Evolutionary conservation across 73 alveolate genomes (phyloP).

Genomic region (Diophrys appendiculata): DNA sequence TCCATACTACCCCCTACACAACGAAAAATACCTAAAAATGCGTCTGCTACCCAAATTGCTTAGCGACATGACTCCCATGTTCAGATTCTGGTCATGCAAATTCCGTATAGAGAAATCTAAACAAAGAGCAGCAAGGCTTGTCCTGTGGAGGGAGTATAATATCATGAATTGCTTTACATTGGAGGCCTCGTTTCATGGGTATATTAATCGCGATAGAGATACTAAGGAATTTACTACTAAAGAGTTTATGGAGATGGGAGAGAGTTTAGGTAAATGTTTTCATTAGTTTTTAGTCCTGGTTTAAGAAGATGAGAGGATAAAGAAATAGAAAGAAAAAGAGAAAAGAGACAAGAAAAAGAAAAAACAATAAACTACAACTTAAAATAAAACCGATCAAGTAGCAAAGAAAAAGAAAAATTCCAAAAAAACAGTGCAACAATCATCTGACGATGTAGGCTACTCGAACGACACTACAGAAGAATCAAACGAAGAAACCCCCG

Average conservation of each 20-base stretch:
- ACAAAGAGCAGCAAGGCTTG: constrained; percentile 65
- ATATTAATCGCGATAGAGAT: constrained; percentile 2
- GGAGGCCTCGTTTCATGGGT: constrained; percentile 50
- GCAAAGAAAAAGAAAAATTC: no score
- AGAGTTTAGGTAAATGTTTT: no score
- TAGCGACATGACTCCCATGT: constrained; percentile 57
- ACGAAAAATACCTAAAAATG: constrained; percentile 45
- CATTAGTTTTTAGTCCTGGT: no score
- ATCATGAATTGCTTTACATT: constrained; percentile 54
- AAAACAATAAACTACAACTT: no score
- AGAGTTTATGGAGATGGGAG: constrained; percentile 1
- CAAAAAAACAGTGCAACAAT: no score
- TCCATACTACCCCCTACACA: constrained; percentile 67
- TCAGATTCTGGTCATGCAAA: constrained; percentile 63
- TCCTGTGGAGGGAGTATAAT: constrained; percentile 53
- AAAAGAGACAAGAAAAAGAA: no score
- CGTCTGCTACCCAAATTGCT: constrained; percentile 58
- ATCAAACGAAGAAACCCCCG: no score
- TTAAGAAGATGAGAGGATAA: no score
- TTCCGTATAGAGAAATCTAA: constrained; percentile 55
- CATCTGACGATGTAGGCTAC: no score
- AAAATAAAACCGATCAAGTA: no score
- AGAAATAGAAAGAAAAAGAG: no score
- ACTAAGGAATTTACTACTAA: constrained; percentile 30
- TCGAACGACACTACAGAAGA: no score